Evolutionary conservation across 805 yeast genomes (phyloP).

Genomic region (Myxozyma geophila): DNA sequence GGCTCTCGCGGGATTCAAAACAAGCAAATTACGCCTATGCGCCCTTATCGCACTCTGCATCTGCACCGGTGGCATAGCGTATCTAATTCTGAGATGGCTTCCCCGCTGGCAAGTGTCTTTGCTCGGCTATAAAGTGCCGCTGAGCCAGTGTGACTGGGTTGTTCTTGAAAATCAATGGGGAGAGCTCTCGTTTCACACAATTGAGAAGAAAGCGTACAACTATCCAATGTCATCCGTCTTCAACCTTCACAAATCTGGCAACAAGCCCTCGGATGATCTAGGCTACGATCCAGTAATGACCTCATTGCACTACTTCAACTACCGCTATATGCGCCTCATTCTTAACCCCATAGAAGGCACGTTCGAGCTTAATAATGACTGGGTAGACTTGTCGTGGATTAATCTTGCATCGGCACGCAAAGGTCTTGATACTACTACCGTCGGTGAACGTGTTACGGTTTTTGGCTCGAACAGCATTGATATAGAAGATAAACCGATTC

Average conservation of each 20-base stretch:
- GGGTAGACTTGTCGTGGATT: constrained; percentile 85
- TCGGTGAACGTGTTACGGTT: constrained; percentile 69
- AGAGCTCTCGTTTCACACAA: constrained; percentile 65
- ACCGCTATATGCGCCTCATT: constrained; percentile 79
- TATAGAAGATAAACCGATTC: constrained; percentile 70
- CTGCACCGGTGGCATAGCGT: constrained; percentile 71
- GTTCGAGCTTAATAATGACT: constrained; percentile 78
- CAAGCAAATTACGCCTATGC: constrained; percentile 53
- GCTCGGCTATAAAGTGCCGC: constrained; percentile 66
- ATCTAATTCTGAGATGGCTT: constrained; percentile 79
- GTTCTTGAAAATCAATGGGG: constrained; percentile 94
- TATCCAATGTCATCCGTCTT: constrained; percentile 74
- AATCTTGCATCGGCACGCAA: constrained; percentile 52
- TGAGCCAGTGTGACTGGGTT: constrained; percentile 89
- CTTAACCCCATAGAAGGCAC: constrained; percentile 88
- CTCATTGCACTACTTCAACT: constrained; percentile 68
- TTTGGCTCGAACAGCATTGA: constrained; percentile 80
- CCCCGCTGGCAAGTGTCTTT: constrained; percentile 73
- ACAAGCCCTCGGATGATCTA: constrained; percentile 30
- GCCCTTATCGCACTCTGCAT: constrained; percentile 61
- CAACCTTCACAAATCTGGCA: constrained; percentile 32
- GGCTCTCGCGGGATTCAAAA: constrained; percentile 88
- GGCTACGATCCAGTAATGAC: constrained; percentile 71
- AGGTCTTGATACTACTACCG: constrained; percentile 73
- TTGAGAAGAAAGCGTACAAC: constrained; percentile 66